Evolutionary conservation across 139 green algal genomes (phyloP), one percentile per base, ranked within the genome.

Genomic region (Haematococcus lacustris): DNA sequence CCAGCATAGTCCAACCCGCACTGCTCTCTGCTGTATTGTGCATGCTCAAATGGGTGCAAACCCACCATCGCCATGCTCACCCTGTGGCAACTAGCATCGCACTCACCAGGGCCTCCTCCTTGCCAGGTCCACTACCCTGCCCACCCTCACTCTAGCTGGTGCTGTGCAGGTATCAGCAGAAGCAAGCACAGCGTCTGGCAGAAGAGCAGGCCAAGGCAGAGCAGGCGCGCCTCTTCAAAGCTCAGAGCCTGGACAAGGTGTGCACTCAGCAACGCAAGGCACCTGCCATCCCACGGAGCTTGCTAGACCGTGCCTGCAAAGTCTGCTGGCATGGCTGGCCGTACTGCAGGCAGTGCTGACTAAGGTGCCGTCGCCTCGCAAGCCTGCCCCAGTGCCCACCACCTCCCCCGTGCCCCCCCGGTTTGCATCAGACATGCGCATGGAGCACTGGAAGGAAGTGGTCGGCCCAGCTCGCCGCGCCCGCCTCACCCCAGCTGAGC

Each of bases 191-290:
- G 35, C 32, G 68, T 23, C 68, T 65, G 51, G 77, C 66, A 38
- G 67, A 73, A 25, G 71, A 75, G 61, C 34, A 30, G 2, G 33
- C 38, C 3, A 59, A 60, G 43, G 71, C 67, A 2, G 67, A 73
- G 25, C 61, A 78, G 67, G 67, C 67, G 28, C 71, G 77, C 32
- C 43, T 26, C 9, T 82, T 82, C 68, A 75, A 76, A 61, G 77
- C 76, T 2, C 43, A 47, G 33, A 0, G 53, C 3, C 66, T 77
- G 32, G 57, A 77, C 43, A 43, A 65, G 68, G 51, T 71, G 25
- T 23, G 62, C n/a, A n/a, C 21, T 21, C 13, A 59, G 47, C 47
- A 13, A 59, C 47, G 13, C 47, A 59, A 13, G 21, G 17, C 21
- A n/a, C 47, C 47, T n/a, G 47, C 47, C 47, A 59, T 21, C 47